These are phyloP conservation scores for Pelargonium australe DNA, from an alignment of 441 rosid genomes.

Conservation along the genomic window DNA sequence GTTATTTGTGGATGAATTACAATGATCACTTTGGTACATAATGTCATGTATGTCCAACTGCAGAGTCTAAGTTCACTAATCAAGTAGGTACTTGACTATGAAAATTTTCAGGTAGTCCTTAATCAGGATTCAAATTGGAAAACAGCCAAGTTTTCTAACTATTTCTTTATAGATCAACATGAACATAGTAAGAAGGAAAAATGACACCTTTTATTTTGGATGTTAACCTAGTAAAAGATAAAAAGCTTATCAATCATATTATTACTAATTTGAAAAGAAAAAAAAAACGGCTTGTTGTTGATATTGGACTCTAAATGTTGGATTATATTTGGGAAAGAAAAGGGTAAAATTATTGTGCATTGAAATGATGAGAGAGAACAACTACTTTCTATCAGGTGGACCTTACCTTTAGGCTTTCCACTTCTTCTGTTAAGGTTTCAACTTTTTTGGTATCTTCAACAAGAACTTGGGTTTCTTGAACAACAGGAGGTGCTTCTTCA, in stretches of 20 bases:
- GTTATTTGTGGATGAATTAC: not conserved
- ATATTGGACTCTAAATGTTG: not conserved
- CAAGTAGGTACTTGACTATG: not conserved
- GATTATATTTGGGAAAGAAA: not conserved
- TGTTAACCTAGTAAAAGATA: not conserved
- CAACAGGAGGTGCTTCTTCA: conserved; percentile 89
- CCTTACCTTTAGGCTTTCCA: conserved; percentile 67
- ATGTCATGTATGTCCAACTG: too few relatives aligned
- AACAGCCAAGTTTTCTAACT: not conserved
- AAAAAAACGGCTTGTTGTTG: conserved; percentile 2
- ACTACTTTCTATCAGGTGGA: conserved; percentile 1
- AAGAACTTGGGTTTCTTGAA: conserved; percentile 77
- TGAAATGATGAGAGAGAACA: not conserved
- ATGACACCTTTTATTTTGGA: not conserved
- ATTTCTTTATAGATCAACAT: not conserved
- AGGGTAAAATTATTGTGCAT: not conserved
- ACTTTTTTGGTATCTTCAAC: conserved; percentile 86
- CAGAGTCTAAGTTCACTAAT: too few relatives aligned
- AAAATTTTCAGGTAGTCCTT: not conserved
- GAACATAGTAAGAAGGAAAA: not conserved
- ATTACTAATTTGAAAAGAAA: not conserved
- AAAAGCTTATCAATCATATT: not conserved
- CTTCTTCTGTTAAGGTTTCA: conserved; percentile 65
- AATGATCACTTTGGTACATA: too few relatives aligned
- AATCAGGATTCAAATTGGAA: not conserved